These are phyloP conservation scores for Rhizopus stolonifer DNA, from an alignment of 371 early-diverging fungal genomes.

Conservation along the genomic window DNA sequence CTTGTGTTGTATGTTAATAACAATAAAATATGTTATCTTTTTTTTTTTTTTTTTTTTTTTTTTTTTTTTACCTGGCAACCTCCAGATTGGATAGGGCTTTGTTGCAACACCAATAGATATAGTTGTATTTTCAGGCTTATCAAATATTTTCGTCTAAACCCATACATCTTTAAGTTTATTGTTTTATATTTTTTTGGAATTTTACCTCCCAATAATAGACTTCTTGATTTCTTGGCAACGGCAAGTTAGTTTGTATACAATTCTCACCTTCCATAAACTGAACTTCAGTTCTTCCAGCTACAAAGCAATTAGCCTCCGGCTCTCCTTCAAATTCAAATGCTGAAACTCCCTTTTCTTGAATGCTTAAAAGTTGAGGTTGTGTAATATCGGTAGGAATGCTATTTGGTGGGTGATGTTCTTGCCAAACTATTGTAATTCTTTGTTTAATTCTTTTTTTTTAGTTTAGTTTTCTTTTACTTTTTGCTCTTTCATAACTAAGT, in stretches of 20 bases:
- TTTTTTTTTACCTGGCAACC: constrained; percentile 60
- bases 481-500: constrained; percentile 46
- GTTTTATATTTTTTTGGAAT: not conserved
- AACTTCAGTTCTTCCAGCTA: constrained; percentile 76
- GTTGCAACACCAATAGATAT: constrained; percentile 68
- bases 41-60: not conserved
- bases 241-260: constrained; percentile 80
- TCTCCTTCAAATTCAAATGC: constrained; percentile 83
- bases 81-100: constrained; percentile 67
- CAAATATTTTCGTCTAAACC: constrained; percentile 63
- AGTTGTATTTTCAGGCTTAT: constrained; percentile 59
- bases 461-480: constrained; percentile 24
- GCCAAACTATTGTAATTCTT: constrained; percentile 30
- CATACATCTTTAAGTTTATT: not conserved
- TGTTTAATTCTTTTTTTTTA: not conserved
- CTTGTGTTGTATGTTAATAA: constrained; percentile 38
- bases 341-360: constrained; percentile 82
- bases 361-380: constrained; percentile 60
- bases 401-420: constrained; percentile 61
- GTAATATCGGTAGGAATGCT: constrained; percentile 66
- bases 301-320: constrained; percentile 64
- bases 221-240: constrained; percentile 75
- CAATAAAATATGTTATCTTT: not conserved
- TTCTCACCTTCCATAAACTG: constrained; percentile 72
- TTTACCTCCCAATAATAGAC: constrained; percentile 72